Evolutionary conservation across 352 stramenopile species (phyloP), one percentile per base, ranked within the genome.

Genomic region (Globisporangium barbulae): DNA sequence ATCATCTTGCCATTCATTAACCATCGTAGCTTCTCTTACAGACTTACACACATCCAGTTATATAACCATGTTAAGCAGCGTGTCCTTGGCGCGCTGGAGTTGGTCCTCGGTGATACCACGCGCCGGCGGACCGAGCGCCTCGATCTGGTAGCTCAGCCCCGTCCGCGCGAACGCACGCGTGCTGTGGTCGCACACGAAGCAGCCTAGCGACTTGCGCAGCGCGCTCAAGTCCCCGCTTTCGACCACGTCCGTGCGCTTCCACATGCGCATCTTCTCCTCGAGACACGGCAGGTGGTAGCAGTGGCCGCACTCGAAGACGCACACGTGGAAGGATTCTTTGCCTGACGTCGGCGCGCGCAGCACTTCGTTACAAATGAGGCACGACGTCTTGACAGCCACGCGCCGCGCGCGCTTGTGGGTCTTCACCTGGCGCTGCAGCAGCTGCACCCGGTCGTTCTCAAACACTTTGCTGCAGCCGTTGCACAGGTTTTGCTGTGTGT

Each of bases 181-280:
- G 55, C 73, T 89, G 76, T 94, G 83, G 65, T 94, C 83, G 59
- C 86, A 94, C 33, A 93, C 79, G 64, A 93, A 93, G 71, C 86
- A 94, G 8, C 83, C 83, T 3, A 91, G 75, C 10, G 78, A 69
- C 13, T 78, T 68, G 19, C 65, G 75, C 17, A 83, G 44, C 21
- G 71, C 70, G 19, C 67, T 80, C 22, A 84, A 30, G 49, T 89
- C 70, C 7, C 75, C 72, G 15, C 74, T 66, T 39, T 79, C 72
- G 2, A 89, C 73, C 1, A 76, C 73, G 33, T 89, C 74, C 2
- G 76, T 54, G n/a, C 75, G 83, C 68, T 92, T 93, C 83, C 86
- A 93, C 76, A 93, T 89, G n/a, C 84, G 83, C 78, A 89, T 90
- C 65, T 93, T 91, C 61, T 94, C 86, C 50, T 92, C 82, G 8